A percentile compares a stretch with the other conserved stretches of the same genome.
These are phyloP conservation scores for Metschnikowia corniflorae DNA, from an alignment of 805 yeast species.

Conservation along the genomic window DNA sequence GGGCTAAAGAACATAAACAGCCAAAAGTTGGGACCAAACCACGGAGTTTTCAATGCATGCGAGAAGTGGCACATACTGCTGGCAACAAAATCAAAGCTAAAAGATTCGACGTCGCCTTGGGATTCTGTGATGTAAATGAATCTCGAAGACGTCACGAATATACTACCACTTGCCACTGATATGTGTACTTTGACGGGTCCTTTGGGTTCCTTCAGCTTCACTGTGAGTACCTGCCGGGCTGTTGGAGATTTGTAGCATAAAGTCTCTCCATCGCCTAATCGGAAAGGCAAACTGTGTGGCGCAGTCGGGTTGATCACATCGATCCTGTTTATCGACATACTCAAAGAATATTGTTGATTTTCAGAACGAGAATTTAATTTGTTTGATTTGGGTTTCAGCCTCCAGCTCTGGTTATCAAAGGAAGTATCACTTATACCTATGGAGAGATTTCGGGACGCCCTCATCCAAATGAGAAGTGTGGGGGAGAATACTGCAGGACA, in stretches of 20 bases:
- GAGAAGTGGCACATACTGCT: constrained; percentile 31
- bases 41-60: constrained; percentile 44
- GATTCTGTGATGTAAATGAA: constrained; percentile 36
- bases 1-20: constrained; percentile 38
- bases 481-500: no score
- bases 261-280: constrained; percentile 14
- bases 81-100: constrained; percentile 31
- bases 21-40: constrained; percentile 55
- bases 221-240: constrained; percentile 28
- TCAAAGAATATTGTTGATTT: no score
- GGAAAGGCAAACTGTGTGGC: constrained; percentile 16
- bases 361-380: no score
- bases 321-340: constrained; percentile 17
- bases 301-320: constrained; percentile 1
- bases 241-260: constrained; percentile 16
- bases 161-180: constrained; percentile 35
- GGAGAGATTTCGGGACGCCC: no score
- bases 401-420: no score
- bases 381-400: no score
- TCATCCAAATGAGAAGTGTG: no score
- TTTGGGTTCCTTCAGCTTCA: constrained; percentile 19
- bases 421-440: no score
- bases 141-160: constrained; percentile 42
- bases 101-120: constrained; percentile 42
- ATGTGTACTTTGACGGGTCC: constrained; percentile 21